Conservation (phyloP, 1,139 yeast species). For the Pichia sp. region DNA sequence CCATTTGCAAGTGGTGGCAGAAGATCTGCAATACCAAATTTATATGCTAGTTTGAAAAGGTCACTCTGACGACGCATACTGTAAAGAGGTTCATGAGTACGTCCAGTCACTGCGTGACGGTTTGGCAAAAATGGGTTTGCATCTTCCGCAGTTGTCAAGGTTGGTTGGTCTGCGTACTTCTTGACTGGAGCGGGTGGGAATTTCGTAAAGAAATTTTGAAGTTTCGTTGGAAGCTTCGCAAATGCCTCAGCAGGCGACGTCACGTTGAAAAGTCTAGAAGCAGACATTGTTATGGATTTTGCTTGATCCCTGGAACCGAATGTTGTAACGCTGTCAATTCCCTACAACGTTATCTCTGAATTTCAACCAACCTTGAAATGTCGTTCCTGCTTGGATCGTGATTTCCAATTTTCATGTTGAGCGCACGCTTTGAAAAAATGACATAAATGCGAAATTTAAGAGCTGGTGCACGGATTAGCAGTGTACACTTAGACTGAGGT, state of each 20-base stretch:
- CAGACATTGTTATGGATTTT: too few relatives aligned
- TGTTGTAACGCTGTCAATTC: too few relatives aligned
- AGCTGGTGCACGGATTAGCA: too few relatives aligned
- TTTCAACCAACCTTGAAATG: too few relatives aligned
- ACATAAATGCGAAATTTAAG: too few relatives aligned
- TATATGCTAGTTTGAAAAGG: constrained; percentile 73
- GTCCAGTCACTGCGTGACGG: constrained; percentile 73
- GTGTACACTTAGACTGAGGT: too few relatives aligned
- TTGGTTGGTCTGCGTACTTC: constrained; percentile 57
- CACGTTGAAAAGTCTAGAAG: constrained; percentile 20
- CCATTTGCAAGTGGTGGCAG: constrained; percentile 65
- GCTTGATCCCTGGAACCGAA: too few relatives aligned
- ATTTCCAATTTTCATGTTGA: not conserved
- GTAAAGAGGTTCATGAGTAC: constrained; percentile 70
- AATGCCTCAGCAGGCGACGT: constrained; percentile 29
- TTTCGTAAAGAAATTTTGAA: constrained; percentile 69
- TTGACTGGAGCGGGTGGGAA: constrained; percentile 84
- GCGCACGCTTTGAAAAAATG: not conserved
- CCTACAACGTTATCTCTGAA: too few relatives aligned
- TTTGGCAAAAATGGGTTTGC: constrained; percentile 89
- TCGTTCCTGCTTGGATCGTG: too few relatives aligned
- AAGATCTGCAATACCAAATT: constrained; percentile 71
- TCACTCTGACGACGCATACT: constrained; percentile 83
- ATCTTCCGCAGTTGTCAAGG: constrained; percentile 55
- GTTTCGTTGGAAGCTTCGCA: constrained; percentile 58